phyloP scores from a whole-genome alignment of 108 stramenopile genomes.

The Nitzschia sp. region DNA sequence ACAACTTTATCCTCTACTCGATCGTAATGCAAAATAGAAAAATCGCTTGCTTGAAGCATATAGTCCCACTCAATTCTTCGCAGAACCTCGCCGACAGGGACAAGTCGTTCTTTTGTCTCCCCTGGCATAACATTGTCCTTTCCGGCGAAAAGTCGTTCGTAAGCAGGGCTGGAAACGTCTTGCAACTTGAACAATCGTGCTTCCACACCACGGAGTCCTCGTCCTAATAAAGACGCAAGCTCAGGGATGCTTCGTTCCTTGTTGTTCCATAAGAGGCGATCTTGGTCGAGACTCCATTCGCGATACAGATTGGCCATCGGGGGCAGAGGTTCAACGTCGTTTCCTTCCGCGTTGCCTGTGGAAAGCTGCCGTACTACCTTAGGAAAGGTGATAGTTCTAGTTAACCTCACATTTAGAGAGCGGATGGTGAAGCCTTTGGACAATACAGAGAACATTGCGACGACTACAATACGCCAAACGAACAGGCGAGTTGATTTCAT shows the following conservation, averaged over 20 bases:
- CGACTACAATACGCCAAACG: too few relatives aligned
- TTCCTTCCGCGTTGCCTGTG: background rate
- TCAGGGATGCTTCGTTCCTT: slow-evolving; percentile 41
- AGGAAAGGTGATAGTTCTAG: too few relatives aligned
- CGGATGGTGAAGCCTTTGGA: background rate
- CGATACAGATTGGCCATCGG: slow-evolving; percentile 73
- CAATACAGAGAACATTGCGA: background rate
- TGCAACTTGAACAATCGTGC: slow-evolving; percentile 64
- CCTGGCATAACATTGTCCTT: slow-evolving; percentile 15
- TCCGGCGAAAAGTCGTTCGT: slow-evolving; percentile 67
- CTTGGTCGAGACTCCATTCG: slow-evolving; percentile 86
- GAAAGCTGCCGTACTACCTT: too few relatives aligned
- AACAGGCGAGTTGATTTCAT: too few relatives aligned
- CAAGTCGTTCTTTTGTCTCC: slow-evolving; percentile 29
- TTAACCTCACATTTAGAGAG: too few relatives aligned
- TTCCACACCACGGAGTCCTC: slow-evolving; percentile 82
- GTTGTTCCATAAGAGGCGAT: slow-evolving; percentile 62
- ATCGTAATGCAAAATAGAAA: slow-evolving; percentile 77
- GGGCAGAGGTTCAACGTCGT: background rate
- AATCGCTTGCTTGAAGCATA: slow-evolving; percentile 43
- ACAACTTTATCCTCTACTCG: slow-evolving; percentile 51
- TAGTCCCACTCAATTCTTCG: slow-evolving; percentile 82
- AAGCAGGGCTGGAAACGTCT: slow-evolving; percentile 68
- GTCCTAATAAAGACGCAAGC: slow-evolving; percentile 72
- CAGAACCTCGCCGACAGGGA: slow-evolving; percentile 73